A percentile compares a stretch with the other conserved stretches of the same genome.
phyloP scores from a whole-genome alignment of 345 rosid species.

The Syzygium oleosum region DNA sequence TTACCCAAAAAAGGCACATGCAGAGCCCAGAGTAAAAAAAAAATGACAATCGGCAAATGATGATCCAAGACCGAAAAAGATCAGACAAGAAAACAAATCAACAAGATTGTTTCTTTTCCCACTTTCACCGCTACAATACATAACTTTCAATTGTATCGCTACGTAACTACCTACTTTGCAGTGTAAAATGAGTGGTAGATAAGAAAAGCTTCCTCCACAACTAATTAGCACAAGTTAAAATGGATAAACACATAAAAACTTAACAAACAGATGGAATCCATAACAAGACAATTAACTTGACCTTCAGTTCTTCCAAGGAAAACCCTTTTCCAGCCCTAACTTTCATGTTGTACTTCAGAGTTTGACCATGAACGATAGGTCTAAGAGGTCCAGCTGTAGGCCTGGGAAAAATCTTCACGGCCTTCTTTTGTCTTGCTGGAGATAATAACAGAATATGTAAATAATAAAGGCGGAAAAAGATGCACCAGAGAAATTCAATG shows the following conservation, averaged over 20 bases:
- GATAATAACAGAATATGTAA: neutral
- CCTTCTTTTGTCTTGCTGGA: slow-evolving; percentile 38
- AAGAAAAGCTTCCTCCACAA: neutral
- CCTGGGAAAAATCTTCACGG: slow-evolving; percentile 41
- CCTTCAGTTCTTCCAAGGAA: slow-evolving; percentile 46
- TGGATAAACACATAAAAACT: neutral
- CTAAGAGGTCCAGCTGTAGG: slow-evolving; percentile 46
- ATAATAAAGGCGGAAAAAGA: neutral
- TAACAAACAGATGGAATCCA: neutral
- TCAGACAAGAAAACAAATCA: neutral
- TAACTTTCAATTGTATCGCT: neutral
- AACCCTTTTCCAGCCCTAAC: slow-evolving; percentile 42
- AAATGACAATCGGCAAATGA: no score
- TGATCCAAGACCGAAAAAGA: neutral
- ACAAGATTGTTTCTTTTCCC: neutral
- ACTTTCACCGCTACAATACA: neutral
- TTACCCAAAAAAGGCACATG: neutral
- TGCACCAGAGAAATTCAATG: neutral
- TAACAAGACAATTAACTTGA: neutral
- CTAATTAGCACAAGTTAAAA: neutral
- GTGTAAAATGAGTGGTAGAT: neutral
- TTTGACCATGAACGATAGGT: slow-evolving; percentile 43
- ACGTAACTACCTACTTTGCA: neutral
- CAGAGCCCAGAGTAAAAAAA: neutral
- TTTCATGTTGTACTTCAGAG: slow-evolving; percentile 44